A percentile compares a stretch with the other conserved stretches of the same genome.
These are phyloP conservation scores for Monilinia vaccinii-corymbosi DNA, from an alignment of 2,329 filamentous ascomycete genomes.

Conservation along the genomic window DNA sequence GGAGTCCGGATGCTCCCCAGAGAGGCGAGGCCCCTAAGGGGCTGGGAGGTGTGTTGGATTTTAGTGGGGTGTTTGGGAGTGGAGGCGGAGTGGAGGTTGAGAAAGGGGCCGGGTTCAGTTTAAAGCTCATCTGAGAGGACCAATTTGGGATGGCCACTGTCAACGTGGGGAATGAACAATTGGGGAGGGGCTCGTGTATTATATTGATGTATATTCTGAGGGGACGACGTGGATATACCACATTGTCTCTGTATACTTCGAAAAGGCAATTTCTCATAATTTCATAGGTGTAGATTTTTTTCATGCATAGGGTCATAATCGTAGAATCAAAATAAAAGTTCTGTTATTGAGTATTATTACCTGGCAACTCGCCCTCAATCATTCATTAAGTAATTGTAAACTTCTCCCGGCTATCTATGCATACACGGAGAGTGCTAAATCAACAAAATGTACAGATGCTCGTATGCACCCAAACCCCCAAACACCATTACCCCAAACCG, in stretches of 20 bases:
- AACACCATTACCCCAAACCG: constrained; percentile 15
- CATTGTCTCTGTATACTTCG: background rate
- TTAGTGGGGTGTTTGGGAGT: constrained; percentile 62
- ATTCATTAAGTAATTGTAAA: constrained; percentile 9
- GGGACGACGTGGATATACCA: background rate
- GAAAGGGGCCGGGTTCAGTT: constrained; percentile 53
- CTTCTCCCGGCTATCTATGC: constrained; percentile 19
- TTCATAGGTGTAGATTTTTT: background rate
- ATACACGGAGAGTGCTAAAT: constrained; percentile 6
- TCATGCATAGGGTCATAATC: background rate
- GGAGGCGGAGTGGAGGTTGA: constrained; percentile 56
- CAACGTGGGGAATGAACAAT: background rate
- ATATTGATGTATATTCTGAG: background rate
- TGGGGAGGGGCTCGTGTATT: background rate
- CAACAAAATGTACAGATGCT: constrained; percentile 5
- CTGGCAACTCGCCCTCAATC: background rate
- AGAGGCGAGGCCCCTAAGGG: constrained; percentile 51
- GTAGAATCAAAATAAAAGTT: background rate
- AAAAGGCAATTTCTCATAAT: background rate
- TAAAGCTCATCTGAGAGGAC: constrained; percentile 48
- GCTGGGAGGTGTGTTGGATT: constrained; percentile 40
- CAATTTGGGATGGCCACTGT: background rate
- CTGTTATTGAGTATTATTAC: background rate
- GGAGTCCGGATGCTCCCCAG: constrained; percentile 75
- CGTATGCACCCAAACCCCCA: constrained; percentile 6